Base-by-base conservation (phyloP, 2,329 filamentous ascomycete species). In the Paradendryphiella salina region DNA sequence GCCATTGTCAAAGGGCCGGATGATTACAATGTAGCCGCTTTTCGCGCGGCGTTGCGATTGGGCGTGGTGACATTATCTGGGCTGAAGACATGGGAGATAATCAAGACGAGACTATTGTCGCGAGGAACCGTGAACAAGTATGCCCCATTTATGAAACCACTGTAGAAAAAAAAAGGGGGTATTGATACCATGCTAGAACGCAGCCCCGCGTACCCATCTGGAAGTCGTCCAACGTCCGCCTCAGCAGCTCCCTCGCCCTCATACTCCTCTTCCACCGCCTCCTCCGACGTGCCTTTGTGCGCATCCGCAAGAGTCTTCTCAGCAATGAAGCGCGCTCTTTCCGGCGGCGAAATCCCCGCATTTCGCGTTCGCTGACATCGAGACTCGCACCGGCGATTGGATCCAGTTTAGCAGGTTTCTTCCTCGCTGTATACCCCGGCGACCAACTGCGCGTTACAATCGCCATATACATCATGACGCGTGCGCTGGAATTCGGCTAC, bases 201-300 rank as follows among this genome's bases (percentile, higher is more conserved):
- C 71, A 73, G 47, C 58, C 70, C 11, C 75, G 34, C 28, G 71
- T 33, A 62, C 69, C 79, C 1, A 53, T 80, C 13, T 72, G 76
- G 59, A 77, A 75, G 55, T 90, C 86, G 0, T 80, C 86, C 0
- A 87, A 88, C 18, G 78, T 94, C 42, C 84, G 91, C 47, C 80
- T 96, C 8, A 93, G 91, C 0, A 78, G 92, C 7, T 94, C 90
- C 0, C 80, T 96, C 11, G 92, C 91, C 13, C 82, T 89, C 2
- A 90, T 96, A 57, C 81, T 97, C 15, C 84, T 97, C 35, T 84
- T 96, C 54, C 94, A 99, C 72, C 85, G 94, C 23, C 80, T 96
- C 1, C 84, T 97, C 20, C 90, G 93, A 75, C 89, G 93, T 52
- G 96, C 97, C 79, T 89, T 97, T 64, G 83, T 83, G 20, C 84